phyloP scores from a whole-genome alignment of 2,329 filamentous ascomycete species.

The Nemania diffusa region DNA sequence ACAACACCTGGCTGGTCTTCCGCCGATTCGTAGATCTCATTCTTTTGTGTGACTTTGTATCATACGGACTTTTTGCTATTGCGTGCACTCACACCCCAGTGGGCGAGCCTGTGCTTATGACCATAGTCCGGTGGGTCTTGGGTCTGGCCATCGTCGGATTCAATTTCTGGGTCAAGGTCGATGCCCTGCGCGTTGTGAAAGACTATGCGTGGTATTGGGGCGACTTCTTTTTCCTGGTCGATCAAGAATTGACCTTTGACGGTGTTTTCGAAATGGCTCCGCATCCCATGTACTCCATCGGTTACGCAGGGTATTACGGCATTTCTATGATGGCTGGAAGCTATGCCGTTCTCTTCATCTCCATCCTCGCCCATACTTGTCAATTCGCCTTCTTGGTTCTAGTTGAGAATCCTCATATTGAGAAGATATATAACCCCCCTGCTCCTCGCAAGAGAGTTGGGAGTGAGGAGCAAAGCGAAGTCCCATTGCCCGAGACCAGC shows the following conservation, averaged over 20 bases:
- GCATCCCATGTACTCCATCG: constrained; percentile 98
- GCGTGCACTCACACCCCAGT: constrained; percentile 82
- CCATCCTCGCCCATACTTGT: constrained; percentile 90
- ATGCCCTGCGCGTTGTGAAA: constrained; percentile 97
- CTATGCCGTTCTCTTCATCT: constrained; percentile 97
- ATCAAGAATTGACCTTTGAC: constrained; percentile 97
- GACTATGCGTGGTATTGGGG: constrained; percentile 99
- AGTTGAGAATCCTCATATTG: constrained; percentile 97
- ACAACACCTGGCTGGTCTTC: constrained; percentile 99
- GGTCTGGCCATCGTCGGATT: constrained; percentile 86
- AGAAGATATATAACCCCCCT: constrained; percentile 95
- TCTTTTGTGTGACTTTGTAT: constrained; percentile 98
- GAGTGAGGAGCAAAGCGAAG: constrained; percentile 34
- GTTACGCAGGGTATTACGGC: constrained; percentile 97
- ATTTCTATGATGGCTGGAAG: constrained; percentile 98
- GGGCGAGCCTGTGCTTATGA: constrained; percentile 76
- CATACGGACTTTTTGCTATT: constrained; percentile 94
- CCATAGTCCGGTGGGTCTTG: constrained; percentile 77
- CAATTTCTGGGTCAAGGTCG: constrained; percentile 98
- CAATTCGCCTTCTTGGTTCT: constrained; percentile 92
- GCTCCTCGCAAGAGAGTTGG: constrained; percentile 71
- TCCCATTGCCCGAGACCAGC: constrained; percentile 32
- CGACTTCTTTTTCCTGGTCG: constrained; percentile 98
- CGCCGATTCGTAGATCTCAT: constrained; percentile 95
- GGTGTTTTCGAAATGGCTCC: constrained; percentile 99